Evolutionary conservation across 495 filamentous ascomycete genomes (phyloP), one percentile per base, ranked within the genome.

Genomic region (Aspergillus campestris): DNA sequence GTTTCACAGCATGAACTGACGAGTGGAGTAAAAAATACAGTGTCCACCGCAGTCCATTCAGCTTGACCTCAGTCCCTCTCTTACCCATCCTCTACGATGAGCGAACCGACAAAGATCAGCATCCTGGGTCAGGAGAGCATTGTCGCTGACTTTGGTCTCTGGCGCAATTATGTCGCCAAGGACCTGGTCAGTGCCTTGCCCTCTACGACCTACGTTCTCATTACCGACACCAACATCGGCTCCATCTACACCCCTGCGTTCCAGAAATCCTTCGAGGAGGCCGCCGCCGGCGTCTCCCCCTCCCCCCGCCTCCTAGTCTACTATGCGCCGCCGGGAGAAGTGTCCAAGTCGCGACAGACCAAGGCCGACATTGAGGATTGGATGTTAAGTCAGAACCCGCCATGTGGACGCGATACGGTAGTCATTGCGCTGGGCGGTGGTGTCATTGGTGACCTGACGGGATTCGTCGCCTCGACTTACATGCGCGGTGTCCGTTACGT

Each of bases 291-390:
- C 38, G 55, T 74, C n/a, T 64, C 77, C 34, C 78, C 83, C 28
- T 47, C 58, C 31, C 68, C 70, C 6, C 81, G 89, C 40, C 80
- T 98, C 13, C 79, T 98, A 40, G 84, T 83, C 40, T 91, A 94
- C 67, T 71, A 85, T 62, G 87, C 94, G 47, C 79, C 88, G 5
- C 92, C 92, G 0, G 92, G 94, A 35, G 92, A 98, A 65, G 85
- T 80, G 59, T 94, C 89, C 40, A 98, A 98, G 64, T 84, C 88
- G 34, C 77, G 91, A 52, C 80, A 84, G 58, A 96, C 91, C 14
- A 96, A 96, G 65, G 91, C 84, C 38, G 85, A 89, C 57, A 87
- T 97, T 50, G 90, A 97, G 61, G 90, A 97, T 69, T 98, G 94
- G 94, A 86, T 98, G 84, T 74, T 96, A 39, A 78, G 82, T 48